phyloP scores from a whole-genome alignment of 2,329 filamentous ascomycete species.

The Massarina eburnea region DNA sequence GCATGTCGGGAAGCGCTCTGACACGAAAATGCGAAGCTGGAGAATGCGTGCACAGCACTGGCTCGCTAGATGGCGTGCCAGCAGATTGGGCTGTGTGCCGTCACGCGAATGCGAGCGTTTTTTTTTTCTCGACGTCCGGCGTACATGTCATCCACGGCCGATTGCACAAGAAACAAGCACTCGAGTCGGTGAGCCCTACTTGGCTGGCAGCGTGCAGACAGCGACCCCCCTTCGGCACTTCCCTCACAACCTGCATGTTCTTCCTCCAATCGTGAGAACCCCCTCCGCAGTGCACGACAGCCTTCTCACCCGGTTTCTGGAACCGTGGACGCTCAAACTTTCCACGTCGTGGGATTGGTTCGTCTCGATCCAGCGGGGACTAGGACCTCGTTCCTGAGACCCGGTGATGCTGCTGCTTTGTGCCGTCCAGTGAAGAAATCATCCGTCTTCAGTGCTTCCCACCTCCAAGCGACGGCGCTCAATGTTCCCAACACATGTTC shows the following conservation, averaged over 20 bases:
- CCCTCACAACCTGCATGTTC: constrained; percentile 5
- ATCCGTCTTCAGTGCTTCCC: background rate
- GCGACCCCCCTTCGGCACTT: constrained; percentile 2
- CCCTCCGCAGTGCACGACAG: constrained; percentile 12
- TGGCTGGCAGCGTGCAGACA: constrained; percentile 4
- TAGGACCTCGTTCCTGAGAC: too few relatives aligned
- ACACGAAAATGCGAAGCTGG: constrained; percentile 30
- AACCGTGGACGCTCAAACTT: constrained; percentile 3
- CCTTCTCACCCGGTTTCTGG: constrained; percentile 18
- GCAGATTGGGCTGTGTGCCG: constrained; percentile 13
- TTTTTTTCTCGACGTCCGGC: constrained; percentile 2
- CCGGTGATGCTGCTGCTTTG: too few relatives aligned
- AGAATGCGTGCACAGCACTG: constrained; percentile 26
- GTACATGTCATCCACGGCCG: constrained; percentile 1
- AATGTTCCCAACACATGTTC: background rate
- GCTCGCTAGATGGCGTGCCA: constrained; percentile 20
- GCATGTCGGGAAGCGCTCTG: constrained; percentile 10
- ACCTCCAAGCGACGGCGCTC: background rate
- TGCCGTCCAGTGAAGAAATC: too few relatives aligned
- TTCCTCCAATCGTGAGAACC: constrained; percentile 10
- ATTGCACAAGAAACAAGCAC: constrained; percentile 4
- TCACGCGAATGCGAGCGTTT: constrained; percentile 10
- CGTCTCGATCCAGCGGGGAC: background rate
- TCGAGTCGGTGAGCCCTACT: constrained; percentile 14
- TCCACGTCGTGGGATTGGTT: constrained; percentile 2